These are phyloP conservation scores for Russula abietina DNA, from an alignment of 768 basidiomycete species.

Conservation along the genomic window DNA sequence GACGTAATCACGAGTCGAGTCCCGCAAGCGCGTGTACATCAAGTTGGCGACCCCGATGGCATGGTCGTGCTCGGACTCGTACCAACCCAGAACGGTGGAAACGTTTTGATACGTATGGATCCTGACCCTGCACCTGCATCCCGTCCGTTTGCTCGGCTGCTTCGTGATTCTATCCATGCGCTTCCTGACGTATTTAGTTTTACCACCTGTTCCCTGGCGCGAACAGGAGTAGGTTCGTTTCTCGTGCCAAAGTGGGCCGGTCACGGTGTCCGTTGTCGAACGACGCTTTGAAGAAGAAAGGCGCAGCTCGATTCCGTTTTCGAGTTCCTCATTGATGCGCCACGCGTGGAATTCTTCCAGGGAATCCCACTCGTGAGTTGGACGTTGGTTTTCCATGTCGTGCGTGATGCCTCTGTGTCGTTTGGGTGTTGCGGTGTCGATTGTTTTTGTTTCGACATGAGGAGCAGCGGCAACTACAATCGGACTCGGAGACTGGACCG, in stretches of 20 bases:
- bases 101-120: not conserved
- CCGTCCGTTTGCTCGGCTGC: not conserved
- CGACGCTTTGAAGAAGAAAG: not conserved
- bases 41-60: not conserved
- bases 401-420: not conserved
- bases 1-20: not conserved
- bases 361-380: not conserved
- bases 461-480: not conserved
- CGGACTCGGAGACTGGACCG: not conserved
- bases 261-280: too few relatives aligned
- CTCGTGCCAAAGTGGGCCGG: not conserved
- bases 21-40: not conserved
- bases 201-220: not conserved
- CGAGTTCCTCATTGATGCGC: not conserved
- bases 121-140: not conserved
- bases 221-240: not conserved
- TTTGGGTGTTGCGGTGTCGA: not conserved
- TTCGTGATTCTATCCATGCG: not conserved
- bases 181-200: not conserved
- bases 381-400: not conserved
- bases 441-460: not conserved
- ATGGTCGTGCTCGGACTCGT: constrained; percentile 1
- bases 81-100: constrained; percentile 5
- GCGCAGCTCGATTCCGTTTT: constrained; percentile 1
- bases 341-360: not conserved